phyloP scores from a whole-genome alignment of 768 basidiomycete species.

The Mycena venus region DNA sequence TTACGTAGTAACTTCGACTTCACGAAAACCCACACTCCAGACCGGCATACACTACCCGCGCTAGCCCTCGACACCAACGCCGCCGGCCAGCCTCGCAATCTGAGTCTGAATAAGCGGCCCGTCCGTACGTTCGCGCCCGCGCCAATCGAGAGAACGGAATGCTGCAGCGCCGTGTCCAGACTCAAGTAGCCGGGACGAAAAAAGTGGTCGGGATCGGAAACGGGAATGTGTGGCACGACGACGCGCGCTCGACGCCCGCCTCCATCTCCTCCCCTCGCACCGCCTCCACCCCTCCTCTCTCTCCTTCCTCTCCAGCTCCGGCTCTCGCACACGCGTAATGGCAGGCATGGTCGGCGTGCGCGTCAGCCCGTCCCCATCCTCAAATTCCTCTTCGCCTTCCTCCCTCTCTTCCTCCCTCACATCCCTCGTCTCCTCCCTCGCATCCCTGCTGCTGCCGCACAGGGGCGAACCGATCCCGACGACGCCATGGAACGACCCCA shows the following conservation, averaged over 20 bases:
- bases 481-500: conserved; percentile 16
- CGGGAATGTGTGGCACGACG: neutral
- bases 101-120: conserved; percentile 24
- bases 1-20: too few species aligned
- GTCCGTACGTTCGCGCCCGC: neutral
- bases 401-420: neutral
- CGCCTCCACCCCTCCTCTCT: conserved; percentile 27
- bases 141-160: neutral
- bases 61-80: conserved; percentile 13
- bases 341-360: conserved; percentile 22
- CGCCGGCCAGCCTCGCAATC: conserved; percentile 9
- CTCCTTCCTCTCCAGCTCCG: too few species aligned
- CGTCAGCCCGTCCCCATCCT: conserved; percentile 26
- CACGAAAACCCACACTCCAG: too few species aligned
- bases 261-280: conserved; percentile 7
- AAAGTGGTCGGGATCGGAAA: too few species aligned
- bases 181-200: too few species aligned
- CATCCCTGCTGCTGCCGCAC: too few species aligned
- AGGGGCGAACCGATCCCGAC: neutral
- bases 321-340: too few species aligned
- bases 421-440: too few species aligned
- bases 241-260: neutral
- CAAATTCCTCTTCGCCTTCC: neutral
- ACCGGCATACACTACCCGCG: conserved; percentile 22
- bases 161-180: neutral